Percentiles rank a stretch among this genome's conserved stretches.
phyloP scores from a whole-genome alignment of 768 basidiomycete genomes.

The Naematelia aurantialba region DNA sequence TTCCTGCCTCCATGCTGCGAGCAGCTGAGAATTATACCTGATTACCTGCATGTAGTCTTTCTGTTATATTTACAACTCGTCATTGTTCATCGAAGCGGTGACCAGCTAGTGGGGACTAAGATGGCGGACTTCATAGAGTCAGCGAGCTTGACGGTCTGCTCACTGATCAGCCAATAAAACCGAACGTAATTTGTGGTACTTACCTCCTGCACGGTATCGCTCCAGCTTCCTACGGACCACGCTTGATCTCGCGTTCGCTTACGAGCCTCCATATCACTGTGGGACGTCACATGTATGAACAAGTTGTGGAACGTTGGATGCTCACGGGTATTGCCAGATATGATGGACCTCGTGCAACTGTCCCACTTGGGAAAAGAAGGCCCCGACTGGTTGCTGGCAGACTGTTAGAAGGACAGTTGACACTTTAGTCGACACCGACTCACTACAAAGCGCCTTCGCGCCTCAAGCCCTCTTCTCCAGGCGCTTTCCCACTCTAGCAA shows the following conservation, averaged over 20 bases:
- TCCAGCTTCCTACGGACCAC: slow-evolving; percentile 94
- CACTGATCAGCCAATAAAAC: not conserved
- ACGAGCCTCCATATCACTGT: slow-evolving; percentile 61
- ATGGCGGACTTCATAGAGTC: slow-evolving; percentile 83
- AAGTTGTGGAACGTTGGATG: slow-evolving; percentile 19
- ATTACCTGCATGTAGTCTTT: not conserved
- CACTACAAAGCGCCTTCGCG: slow-evolving; percentile 74
- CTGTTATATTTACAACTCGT: not conserved
- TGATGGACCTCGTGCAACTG: slow-evolving; percentile 70
- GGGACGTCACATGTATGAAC: not conserved
- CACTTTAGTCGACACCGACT: too few species aligned
- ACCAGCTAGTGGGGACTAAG: slow-evolving; percentile 53
- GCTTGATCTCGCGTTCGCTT: slow-evolving; percentile 83
- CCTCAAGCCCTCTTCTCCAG: slow-evolving; percentile 93
- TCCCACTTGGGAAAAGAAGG: slow-evolving; percentile 51
- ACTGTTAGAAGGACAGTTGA: too few species aligned
- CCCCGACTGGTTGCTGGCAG: slow-evolving; percentile 45
- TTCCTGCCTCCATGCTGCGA: not conserved
- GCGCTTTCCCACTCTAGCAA: slow-evolving; percentile 92
- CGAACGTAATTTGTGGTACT: too few species aligned
- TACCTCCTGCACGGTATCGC: slow-evolving; percentile 87
- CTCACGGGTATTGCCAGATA: slow-evolving; percentile 94
- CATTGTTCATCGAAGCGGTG: slow-evolving; percentile 34
- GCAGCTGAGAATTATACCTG: not conserved
- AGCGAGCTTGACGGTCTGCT: slow-evolving; percentile 80